A percentile compares a stretch with the other conserved stretches of the same genome.
Evolutionary conservation across 2,329 filamentous ascomycete species (phyloP).

Genomic region (Ophiocordyceps camponoti-leonardi): DNA sequence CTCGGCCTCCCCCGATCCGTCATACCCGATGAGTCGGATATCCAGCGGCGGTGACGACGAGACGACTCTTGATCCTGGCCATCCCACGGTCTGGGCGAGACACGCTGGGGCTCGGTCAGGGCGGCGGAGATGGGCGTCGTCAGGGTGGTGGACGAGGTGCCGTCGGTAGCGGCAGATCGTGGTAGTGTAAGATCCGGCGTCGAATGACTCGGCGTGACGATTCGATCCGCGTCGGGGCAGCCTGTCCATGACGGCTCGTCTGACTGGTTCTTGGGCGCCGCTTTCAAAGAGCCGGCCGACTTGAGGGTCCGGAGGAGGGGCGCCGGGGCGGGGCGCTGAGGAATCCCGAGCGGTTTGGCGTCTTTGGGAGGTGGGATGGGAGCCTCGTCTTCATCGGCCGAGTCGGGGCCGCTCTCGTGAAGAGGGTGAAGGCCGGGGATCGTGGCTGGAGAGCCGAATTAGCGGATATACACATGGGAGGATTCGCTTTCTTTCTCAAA

Average conservation of each 20-base stretch:
- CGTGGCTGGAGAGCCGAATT: conserved; percentile 28
- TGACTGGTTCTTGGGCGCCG: conserved; percentile 26
- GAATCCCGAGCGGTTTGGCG: conserved; percentile 40
- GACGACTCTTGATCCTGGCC: conserved; percentile 4
- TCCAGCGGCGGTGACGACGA: conserved; percentile 30
- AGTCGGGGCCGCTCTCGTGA: conserved; percentile 30
- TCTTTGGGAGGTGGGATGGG: conserved; percentile 27
- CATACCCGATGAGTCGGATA: conserved; percentile 39
- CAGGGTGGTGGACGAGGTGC: conserved; percentile 20
- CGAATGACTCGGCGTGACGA: conserved; percentile 18
- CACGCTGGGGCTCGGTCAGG: conserved; percentile 18
- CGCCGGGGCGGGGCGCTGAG: conserved; percentile 8
- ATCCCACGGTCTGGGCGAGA: conserved; percentile 28
- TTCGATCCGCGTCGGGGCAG: conserved; percentile 27
- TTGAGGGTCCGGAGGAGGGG: conserved; percentile 7
- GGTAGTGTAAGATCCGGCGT: conserved; percentile 22
- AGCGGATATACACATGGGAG: background rate
- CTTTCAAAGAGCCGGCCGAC: conserved; percentile 15
- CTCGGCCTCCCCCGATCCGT: conserved; percentile 45
- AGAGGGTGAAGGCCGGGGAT: conserved; percentile 48
- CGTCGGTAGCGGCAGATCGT: conserved; percentile 21
- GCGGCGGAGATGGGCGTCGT: conserved; percentile 34
- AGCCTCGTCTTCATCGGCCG: background rate
- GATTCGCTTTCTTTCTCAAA: conserved; percentile 2
- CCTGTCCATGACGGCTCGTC: conserved; percentile 27